Conservation (phyloP, 1,284 basidiomycete species). For the Irpex rosettiformis region DNA sequence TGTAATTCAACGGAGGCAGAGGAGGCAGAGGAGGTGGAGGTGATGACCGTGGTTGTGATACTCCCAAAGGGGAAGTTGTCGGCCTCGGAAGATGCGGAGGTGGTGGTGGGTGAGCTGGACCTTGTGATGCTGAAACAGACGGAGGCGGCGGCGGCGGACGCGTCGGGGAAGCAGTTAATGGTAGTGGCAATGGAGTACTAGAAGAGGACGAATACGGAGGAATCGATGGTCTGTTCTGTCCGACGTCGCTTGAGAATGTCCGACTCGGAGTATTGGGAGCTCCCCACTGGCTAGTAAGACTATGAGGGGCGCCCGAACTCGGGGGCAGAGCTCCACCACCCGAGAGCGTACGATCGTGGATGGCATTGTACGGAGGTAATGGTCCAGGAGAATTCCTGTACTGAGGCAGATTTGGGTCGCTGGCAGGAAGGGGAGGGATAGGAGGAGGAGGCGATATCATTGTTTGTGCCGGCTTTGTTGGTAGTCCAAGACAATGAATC, state of each 20-base stretch:
- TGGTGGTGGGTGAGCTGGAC: background rate
- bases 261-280: background rate
- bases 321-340: conserved; percentile 5
- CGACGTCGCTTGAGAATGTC: background rate
- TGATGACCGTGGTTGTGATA: conserved; percentile 6
- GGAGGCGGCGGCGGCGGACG: conserved; percentile 1
- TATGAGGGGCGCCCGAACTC: background rate
- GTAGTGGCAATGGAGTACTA: background rate
- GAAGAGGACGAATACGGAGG: background rate
- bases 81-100: conserved; percentile 13
- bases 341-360: conserved; percentile 16
- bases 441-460: conserved; percentile 39
- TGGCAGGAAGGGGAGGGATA: conserved; percentile 28
- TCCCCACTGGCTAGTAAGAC: background rate
- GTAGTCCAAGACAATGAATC: background rate
- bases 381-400: conserved; percentile 16
- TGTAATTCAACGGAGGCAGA: conserved; percentile 2
- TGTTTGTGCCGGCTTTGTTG: conserved; percentile 29
- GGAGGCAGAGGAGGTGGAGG: conserved; percentile 4
- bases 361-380: conserved; percentile 22
- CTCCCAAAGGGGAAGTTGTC: conserved; percentile 14
- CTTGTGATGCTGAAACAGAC: background rate
- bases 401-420: conserved; percentile 19
- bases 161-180: conserved; percentile 4
- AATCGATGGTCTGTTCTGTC: background rate